A percentile compares a stretch with the other conserved stretches of the same genome.
Conservation (phyloP, 164 flowering plant genomes). For the Akebia trifoliata region DNA sequence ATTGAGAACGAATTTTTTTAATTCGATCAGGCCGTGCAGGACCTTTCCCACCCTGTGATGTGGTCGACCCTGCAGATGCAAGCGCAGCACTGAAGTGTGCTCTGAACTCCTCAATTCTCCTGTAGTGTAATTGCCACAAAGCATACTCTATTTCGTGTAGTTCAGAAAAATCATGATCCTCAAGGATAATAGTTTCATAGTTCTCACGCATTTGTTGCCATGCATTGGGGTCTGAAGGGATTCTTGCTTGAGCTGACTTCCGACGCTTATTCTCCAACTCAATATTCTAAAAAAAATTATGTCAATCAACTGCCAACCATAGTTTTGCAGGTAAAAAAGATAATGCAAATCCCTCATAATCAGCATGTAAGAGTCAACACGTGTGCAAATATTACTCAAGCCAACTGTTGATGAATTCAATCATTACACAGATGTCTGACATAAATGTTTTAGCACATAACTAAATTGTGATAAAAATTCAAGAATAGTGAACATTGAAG, state of each 20-base stretch:
- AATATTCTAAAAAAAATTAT: slow-evolving; percentile 39
- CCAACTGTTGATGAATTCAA: too few relatives aligned
- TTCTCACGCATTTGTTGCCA: slow-evolving; percentile 97
- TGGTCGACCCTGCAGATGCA: slow-evolving; percentile 39
- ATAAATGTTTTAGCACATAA: too few relatives aligned
- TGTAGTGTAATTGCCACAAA: slow-evolving; percentile 93
- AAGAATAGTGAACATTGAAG: too few relatives aligned
- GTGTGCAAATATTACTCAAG: too few relatives aligned
- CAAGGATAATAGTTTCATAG: slow-evolving; percentile 83
- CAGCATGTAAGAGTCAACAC: too few relatives aligned
- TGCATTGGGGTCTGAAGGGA: slow-evolving; percentile 72
- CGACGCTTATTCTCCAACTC: slow-evolving; percentile 76
- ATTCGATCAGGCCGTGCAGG: slow-evolving; percentile 55
- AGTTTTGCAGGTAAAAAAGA: not conserved
- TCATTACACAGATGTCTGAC: too few relatives aligned
- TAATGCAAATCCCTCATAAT: too few relatives aligned
- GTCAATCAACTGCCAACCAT: not conserved
- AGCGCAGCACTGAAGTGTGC: slow-evolving; percentile 57
- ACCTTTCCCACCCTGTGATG: slow-evolving; percentile 55
- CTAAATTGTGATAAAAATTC: too few relatives aligned
- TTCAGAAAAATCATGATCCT: slow-evolving; percentile 85
- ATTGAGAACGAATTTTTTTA: slow-evolving; percentile 65
- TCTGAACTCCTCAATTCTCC: slow-evolving; percentile 79
- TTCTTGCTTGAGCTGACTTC: slow-evolving; percentile 66
- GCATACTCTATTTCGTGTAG: slow-evolving; percentile 77